These are phyloP conservation scores for Botrytis porri DNA, from an alignment of 2,329 filamentous ascomycete species.

Conservation along the genomic window DNA sequence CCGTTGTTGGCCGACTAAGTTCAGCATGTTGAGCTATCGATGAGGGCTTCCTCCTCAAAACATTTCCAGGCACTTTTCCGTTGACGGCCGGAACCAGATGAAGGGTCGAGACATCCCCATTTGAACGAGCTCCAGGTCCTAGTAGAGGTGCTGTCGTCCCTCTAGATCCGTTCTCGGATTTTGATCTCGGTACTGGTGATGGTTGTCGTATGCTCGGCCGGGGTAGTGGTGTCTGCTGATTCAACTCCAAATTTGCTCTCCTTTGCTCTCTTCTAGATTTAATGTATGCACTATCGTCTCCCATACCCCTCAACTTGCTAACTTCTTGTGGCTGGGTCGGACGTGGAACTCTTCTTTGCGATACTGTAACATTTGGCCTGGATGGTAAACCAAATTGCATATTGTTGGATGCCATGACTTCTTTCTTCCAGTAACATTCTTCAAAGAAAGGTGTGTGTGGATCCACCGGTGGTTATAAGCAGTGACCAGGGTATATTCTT, in stretches of 20 bases:
- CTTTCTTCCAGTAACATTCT: constrained; percentile 31
- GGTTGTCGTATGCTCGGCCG: constrained; percentile 29
- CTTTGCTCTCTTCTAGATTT: constrained; percentile 29
- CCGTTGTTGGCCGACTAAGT: constrained; percentile 27
- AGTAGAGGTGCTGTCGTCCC: constrained; percentile 27
- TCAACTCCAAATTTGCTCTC: constrained; percentile 21
- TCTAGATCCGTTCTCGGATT: constrained; percentile 26
- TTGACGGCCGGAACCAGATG: constrained; percentile 27
- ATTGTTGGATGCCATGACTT: constrained; percentile 46
- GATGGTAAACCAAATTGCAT: constrained; percentile 43
- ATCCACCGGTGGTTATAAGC: constrained; percentile 31
- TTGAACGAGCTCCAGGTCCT: constrained; percentile 29
- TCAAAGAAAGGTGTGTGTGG: constrained; percentile 14
- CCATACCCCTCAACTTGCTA: constrained; percentile 34
- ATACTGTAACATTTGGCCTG: constrained; percentile 42
- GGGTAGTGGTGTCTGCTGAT: constrained; percentile 28
- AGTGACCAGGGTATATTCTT: constrained; percentile 23
- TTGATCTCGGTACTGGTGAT: constrained; percentile 24
- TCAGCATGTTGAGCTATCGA: constrained; percentile 43
- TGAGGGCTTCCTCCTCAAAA: constrained; percentile 51
- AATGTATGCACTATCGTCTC: constrained; percentile 45
- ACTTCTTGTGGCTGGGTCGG: constrained; percentile 26
- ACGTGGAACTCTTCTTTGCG: constrained; percentile 34
- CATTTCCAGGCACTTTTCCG: constrained; percentile 41
- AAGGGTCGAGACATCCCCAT: constrained; percentile 13